Evolutionary conservation across 208 protist species (phyloP).

Genomic region (Trypanosoma scelopori): DNA sequence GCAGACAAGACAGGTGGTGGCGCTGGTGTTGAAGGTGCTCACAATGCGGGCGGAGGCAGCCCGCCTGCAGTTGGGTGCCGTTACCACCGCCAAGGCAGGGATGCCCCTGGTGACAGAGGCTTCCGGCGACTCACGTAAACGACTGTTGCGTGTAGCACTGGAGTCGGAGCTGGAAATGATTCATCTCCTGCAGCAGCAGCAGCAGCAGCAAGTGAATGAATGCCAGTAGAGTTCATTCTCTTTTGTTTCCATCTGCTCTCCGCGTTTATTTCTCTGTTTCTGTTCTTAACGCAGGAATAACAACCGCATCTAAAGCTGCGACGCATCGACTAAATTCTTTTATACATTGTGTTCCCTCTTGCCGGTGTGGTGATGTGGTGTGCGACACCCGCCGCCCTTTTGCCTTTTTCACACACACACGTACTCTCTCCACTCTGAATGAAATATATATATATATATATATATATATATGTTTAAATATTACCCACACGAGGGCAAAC

Average conservation of each 20-base stretch:
- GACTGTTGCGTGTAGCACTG: conserved; percentile 37
- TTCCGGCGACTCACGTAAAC: conserved; percentile 22
- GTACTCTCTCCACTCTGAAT: too few relatives aligned
- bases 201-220: conserved; percentile 20
- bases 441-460: too few relatives aligned
- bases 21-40: conserved; percentile 13
- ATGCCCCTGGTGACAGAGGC: too few relatives aligned
- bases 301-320: not conserved
- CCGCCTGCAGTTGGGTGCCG: conserved; percentile 6
- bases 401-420: not conserved
- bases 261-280: too few relatives aligned
- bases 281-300: too few relatives aligned
- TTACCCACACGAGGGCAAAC: too few relatives aligned
- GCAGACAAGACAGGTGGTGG: conserved; percentile 19
- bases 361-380: not conserved
- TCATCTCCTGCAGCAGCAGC: conserved; percentile 22
- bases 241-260: too few relatives aligned
- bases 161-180: conserved; percentile 50
- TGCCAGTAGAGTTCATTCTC: not conserved
- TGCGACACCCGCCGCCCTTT: not conserved
- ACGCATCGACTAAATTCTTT: conserved; percentile 8
- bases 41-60: conserved; percentile 20
- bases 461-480: too few relatives aligned
- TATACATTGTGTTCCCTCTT: not conserved
- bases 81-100: too few relatives aligned